Evolutionary conservation across 176 grass and related monocot genomes (phyloP).

Genomic region (Leersia perrieri): DNA sequence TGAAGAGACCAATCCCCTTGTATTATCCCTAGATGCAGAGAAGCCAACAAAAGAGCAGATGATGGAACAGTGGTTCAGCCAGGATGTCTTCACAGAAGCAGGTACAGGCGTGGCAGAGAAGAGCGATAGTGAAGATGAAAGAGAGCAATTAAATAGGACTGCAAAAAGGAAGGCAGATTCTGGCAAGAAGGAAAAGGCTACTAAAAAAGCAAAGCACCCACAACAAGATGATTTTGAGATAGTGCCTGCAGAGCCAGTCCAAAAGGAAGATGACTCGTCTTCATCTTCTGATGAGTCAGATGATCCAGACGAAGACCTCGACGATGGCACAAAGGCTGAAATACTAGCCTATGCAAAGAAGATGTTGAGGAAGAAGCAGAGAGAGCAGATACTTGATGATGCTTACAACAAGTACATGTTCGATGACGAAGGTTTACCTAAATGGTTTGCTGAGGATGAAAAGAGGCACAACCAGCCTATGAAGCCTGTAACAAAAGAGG

Average conservation of each 20-base stretch:
- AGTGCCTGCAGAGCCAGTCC: constrained; percentile 71
- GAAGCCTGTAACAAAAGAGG: constrained; percentile 85
- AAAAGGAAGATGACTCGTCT: constrained; percentile 51
- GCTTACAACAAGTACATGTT: constrained; percentile 95
- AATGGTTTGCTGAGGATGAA: constrained; percentile 86
- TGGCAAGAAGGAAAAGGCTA: constrained; percentile 19
- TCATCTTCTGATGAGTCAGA: constrained; percentile 78
- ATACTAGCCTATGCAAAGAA: constrained; percentile 90
- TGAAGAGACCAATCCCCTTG: constrained; percentile 65
- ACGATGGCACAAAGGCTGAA: constrained; percentile 73
- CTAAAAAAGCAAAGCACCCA: constrained; percentile 32
- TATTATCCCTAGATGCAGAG: constrained; percentile 53
- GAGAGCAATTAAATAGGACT: constrained; percentile 34
- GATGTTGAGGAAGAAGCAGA: constrained; percentile 96
- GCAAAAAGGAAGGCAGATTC: constrained; percentile 27
- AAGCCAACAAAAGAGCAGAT: constrained; percentile 79
- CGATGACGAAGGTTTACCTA: constrained; percentile 76
- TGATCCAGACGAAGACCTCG: constrained; percentile 54
- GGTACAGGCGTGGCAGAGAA: constrained; percentile 31
- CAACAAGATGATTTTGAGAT: constrained; percentile 76
- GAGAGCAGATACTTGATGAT: constrained; percentile 92
- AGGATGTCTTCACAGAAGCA: constrained; percentile 70
- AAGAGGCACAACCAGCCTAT: constrained; percentile 60
- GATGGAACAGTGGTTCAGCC: constrained; percentile 70
- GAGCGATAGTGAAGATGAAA: constrained; percentile 77